phyloP scores from a whole-genome alignment of 2,329 filamentous ascomycete species.

The Ascochyta pisi region DNA sequence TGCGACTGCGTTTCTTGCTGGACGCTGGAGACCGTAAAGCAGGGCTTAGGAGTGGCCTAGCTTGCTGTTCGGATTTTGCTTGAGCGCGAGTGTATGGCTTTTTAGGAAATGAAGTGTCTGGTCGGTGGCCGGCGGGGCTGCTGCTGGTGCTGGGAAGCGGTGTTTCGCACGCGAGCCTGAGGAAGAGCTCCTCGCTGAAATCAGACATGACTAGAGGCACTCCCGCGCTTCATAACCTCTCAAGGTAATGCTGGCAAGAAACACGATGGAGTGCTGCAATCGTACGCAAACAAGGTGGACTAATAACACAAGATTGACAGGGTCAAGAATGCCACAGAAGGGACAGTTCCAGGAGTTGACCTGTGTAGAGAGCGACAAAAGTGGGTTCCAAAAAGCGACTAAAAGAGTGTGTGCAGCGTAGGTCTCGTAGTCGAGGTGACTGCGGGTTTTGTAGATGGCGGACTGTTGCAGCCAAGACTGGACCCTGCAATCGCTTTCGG shows the following conservation, averaged over 20 bases:
- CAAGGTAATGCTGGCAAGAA: neutral
- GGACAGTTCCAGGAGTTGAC: neutral
- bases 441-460: neutral
- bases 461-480: constrained; percentile 5
- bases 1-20: constrained; percentile 21
- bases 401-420: constrained; percentile 2
- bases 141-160: constrained; percentile 9
- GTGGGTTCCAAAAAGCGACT: neutral
- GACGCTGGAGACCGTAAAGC: neutral
- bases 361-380: constrained; percentile 1
- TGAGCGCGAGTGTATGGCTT: constrained; percentile 6
- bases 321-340: neutral
- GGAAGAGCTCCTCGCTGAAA: constrained; percentile 8
- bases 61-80: constrained; percentile 3
- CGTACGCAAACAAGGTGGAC: constrained; percentile 1
- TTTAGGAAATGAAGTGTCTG: neutral
- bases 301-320: neutral
- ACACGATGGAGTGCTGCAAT: neutral
- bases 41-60: neutral
- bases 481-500: constrained; percentile 1
- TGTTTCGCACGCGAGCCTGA: constrained; percentile 17
- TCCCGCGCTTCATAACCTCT: neutral
- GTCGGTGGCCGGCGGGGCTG: neutral
- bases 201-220: constrained; percentile 4
- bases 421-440: constrained; percentile 8